A percentile compares a stretch with the other conserved stretches of the same genome.
These are phyloP conservation scores for Pyrus hybrid DNA, from an alignment of 331 rosid species.

Conservation along the genomic window DNA sequence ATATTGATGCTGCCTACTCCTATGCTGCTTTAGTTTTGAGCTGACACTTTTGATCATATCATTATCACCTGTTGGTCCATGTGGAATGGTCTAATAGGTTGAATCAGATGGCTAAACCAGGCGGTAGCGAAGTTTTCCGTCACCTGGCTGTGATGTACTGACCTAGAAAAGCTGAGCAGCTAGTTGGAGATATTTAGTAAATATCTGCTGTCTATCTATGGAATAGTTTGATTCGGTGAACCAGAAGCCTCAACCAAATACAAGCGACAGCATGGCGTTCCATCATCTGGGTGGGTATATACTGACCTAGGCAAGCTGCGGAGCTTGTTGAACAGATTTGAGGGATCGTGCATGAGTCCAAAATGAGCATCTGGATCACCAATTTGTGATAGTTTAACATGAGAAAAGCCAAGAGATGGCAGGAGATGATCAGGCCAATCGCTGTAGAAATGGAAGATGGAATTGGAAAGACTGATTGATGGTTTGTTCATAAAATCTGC, in stretches of 20 bases:
- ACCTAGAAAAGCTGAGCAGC: neutral
- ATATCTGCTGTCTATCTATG: conserved; percentile 20
- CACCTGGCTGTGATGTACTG: neutral
- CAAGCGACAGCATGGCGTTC: conserved; percentile 83
- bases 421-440: conserved; percentile 97
- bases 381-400: conserved; percentile 80
- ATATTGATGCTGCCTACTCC: conserved; percentile 19
- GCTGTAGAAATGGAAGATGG: conserved; percentile 78
- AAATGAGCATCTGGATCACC: conserved; percentile 98
- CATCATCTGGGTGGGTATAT: conserved; percentile 80
- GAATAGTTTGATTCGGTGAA: conserved; percentile 44
- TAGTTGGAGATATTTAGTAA: conserved; percentile 3
- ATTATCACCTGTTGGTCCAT: conserved; percentile 6
- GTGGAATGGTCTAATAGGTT: neutral
- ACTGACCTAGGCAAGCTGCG: conserved; percentile 75
- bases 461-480: conserved; percentile 66
- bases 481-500: conserved; percentile 95
- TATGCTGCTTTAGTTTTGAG: conserved; percentile 10
- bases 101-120: conserved; percentile 1
- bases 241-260: conserved; percentile 91
- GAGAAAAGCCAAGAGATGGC: conserved; percentile 79
- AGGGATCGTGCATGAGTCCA: conserved; percentile 69
- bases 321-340: conserved; percentile 79
- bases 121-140: conserved; percentile 1
- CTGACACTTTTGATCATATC: conserved; percentile 14